A percentile compares a stretch with the other conserved stretches of the same genome.
These are phyloP conservation scores for Acmispon strigosus DNA, from an alignment of 306 rosid species.

Conservation along the genomic window DNA sequence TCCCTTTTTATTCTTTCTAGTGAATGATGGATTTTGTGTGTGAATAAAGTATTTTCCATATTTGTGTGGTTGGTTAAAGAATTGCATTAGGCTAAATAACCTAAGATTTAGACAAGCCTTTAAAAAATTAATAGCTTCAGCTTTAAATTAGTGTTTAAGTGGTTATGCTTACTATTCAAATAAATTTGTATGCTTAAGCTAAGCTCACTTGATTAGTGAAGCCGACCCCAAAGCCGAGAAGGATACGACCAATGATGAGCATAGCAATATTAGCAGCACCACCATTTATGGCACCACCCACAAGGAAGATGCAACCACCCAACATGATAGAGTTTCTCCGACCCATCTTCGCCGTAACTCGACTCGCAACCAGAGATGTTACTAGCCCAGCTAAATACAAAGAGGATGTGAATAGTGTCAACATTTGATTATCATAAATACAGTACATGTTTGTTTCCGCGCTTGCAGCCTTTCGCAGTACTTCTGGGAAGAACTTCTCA, in stretches of 20 bases:
- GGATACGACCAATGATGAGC: slow-evolving; percentile 63
- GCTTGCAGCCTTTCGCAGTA: slow-evolving; percentile 33
- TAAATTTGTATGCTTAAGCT: no score
- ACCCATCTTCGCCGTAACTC: slow-evolving; percentile 30
- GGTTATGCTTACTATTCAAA: no score
- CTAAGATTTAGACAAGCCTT: no score
- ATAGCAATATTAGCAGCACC: slow-evolving; percentile 53
- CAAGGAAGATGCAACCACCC: slow-evolving; percentile 54
- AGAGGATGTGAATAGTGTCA: slow-evolving; percentile 62
- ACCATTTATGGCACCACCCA: slow-evolving; percentile 56
- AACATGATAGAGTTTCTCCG: slow-evolving; percentile 46
- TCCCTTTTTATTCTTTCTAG: no score
- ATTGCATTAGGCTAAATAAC: no score
- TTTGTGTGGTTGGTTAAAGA: no score
- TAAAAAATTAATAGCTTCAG: no score
- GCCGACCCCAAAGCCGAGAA: slow-evolving; percentile 62
- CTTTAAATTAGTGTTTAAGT: no score
- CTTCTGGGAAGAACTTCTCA: slow-evolving; percentile 43
- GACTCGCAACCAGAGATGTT: slow-evolving; percentile 47
- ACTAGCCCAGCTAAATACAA: slow-evolving; percentile 51
- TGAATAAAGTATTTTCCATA: no score
- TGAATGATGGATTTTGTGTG: no score
- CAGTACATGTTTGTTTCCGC: slow-evolving; percentile 45
- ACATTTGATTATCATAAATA: slow-evolving; percentile 50
- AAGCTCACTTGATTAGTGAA: slow-evolving; percentile 59